Evolutionary conservation across 805 yeast species (phyloP).

Genomic region (Saccharomycopsis selenospora): DNA sequence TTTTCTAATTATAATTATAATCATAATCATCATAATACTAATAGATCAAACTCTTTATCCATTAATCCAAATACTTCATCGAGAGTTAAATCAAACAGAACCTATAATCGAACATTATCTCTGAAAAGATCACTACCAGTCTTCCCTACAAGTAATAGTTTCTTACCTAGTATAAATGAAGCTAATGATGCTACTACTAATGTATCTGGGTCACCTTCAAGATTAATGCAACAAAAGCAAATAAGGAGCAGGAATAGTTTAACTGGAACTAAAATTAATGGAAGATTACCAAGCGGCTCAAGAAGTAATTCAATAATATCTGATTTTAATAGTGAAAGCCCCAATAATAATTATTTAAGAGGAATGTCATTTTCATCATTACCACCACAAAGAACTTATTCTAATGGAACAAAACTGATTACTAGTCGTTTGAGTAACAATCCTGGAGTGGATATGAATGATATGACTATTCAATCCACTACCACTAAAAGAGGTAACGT

Average conservation of each 20-base stretch:
- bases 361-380: slow-evolving; percentile 9
- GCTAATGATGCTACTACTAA: too few species aligned
- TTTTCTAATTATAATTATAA: neutral
- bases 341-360: slow-evolving; percentile 5
- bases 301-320: neutral
- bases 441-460: slow-evolving; percentile 13
- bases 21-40: too few species aligned
- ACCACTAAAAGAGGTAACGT: slow-evolving; percentile 15
- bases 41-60: too few species aligned
- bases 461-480: slow-evolving; percentile 20
- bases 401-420: slow-evolving; percentile 8
- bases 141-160: neutral
- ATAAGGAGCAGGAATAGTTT: neutral
- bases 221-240: neutral
- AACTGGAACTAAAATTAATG: neutral
- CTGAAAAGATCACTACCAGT: neutral
- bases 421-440: slow-evolving; percentile 12
- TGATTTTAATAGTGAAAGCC: neutral
- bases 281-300: neutral
- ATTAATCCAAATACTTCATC: too few species aligned
- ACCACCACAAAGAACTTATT: slow-evolving; percentile 12
- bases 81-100: too few species aligned
- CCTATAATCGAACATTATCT: neutral
- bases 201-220: neutral
- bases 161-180: neutral